Evolutionary conservation across 768 basidiomycete species (phyloP).

Genomic region (Podaxis mareebaensis): DNA sequence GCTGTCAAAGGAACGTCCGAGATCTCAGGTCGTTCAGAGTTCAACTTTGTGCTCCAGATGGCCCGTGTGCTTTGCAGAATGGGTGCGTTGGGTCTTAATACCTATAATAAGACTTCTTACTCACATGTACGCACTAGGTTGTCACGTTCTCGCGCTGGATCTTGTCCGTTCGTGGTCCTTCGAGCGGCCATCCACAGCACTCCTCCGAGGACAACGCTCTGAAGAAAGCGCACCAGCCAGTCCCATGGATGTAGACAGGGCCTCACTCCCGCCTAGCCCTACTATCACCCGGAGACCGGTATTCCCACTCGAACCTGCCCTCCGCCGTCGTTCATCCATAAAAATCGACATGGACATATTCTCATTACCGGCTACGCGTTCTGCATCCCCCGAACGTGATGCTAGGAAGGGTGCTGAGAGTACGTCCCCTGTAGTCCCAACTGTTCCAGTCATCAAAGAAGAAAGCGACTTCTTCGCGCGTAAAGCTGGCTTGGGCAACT

Average conservation of each 20-base stretch:
- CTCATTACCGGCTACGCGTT: constrained; percentile 58
- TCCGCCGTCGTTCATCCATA: constrained; percentile 71
- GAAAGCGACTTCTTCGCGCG: constrained; percentile 62
- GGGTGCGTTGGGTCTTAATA: constrained; percentile 57
- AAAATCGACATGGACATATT: constrained; percentile 88
- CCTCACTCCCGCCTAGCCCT: constrained; percentile 28
- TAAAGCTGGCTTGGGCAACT: constrained; percentile 74
- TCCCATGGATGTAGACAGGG: constrained; percentile 12
- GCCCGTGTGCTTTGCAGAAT: constrained; percentile 92
- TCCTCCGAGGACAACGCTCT: constrained; percentile 17
- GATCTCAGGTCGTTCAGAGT: constrained; percentile 85
- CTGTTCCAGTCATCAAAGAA: constrained; percentile 42
- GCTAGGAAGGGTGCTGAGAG: constrained; percentile 18
- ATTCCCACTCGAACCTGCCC: constrained; percentile 50
- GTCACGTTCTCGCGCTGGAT: constrained; percentile 88
- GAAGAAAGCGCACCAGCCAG: constrained; percentile 1
- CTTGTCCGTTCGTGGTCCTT: constrained; percentile 93
- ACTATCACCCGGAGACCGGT: constrained; percentile 41
- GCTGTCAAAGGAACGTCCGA: constrained; percentile 91
- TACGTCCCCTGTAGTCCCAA: constrained; percentile 20
- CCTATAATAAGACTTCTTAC: neutral
- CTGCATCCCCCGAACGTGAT: constrained; percentile 44
- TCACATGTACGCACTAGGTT: constrained; percentile 53
- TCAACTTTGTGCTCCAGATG: constrained; percentile 94
- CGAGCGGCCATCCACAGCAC: constrained; percentile 63